These are phyloP conservation scores for Komagataella kurtzmanii DNA, from an alignment of 805 yeast species.

Conservation along the genomic window DNA sequence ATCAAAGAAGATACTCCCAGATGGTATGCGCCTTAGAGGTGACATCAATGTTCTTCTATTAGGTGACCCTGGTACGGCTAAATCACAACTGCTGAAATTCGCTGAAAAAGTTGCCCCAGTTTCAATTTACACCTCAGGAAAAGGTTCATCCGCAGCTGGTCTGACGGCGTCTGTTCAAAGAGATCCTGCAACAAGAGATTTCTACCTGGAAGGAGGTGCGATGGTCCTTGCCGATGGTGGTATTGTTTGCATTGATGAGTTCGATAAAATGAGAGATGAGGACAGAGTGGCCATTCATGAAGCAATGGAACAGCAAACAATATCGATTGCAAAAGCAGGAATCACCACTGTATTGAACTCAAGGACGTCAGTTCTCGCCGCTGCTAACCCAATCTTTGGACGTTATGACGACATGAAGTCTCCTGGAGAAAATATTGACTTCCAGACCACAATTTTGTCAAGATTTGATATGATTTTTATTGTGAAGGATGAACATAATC, in stretches of 20 bases:
- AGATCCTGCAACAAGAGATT: slow-evolving; percentile 78
- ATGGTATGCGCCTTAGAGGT: slow-evolving; percentile 93
- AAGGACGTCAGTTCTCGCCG: slow-evolving; percentile 92
- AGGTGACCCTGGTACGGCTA: slow-evolving; percentile 99
- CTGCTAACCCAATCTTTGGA: slow-evolving; percentile 96
- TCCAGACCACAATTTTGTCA: slow-evolving; percentile 91
- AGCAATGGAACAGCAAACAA: slow-evolving; percentile 99
- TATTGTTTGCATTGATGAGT: slow-evolving; percentile 97
- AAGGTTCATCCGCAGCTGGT: slow-evolving; percentile 99
- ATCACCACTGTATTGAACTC: slow-evolving; percentile 94
- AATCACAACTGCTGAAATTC: slow-evolving; percentile 88
- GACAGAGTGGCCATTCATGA: slow-evolving; percentile 98
- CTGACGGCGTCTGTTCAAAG: slow-evolving; percentile 95
- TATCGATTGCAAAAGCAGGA: slow-evolving; percentile 98
- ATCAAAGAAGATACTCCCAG: slow-evolving; percentile 82
- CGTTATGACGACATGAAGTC: slow-evolving; percentile 91
- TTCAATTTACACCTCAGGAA: slow-evolving; percentile 94
- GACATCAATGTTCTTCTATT: slow-evolving; percentile 86
- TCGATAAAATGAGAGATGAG: slow-evolving; percentile 98
- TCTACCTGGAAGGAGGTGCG: slow-evolving; percentile 97
- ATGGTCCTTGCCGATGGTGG: slow-evolving; percentile 99
- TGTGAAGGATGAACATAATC: slow-evolving; percentile 90
- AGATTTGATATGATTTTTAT: slow-evolving; percentile 98
- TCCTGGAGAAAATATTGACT: slow-evolving; percentile 96
- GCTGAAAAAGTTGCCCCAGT: slow-evolving; percentile 93